Evolutionary conservation across 2,329 filamentous ascomycete species (phyloP), one percentile per base, ranked within the genome.

Genomic region (Penicillium sp.): DNA sequence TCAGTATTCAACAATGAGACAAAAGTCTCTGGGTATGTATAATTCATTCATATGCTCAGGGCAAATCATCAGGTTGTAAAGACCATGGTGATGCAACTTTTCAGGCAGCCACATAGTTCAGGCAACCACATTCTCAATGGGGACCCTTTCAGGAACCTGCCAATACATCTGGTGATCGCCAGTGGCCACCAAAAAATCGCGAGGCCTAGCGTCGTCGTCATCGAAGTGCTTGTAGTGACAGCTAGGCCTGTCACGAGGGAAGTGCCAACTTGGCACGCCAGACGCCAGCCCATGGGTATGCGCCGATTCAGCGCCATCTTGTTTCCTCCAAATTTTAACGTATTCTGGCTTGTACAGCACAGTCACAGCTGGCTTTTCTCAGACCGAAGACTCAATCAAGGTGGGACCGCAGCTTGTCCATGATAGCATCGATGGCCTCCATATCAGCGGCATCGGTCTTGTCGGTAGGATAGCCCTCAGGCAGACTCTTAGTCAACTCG

Each of bases 401-500:
- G 45, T 66, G 65, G 41, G 82, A 77, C 61, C 80, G 82, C 52
- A 95, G 72, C 29, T 75, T 80, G 43, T 81, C 76, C 67, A 95
- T 89, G 41, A 95, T 73, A 27, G 70, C 75, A 69, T 96, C 89
- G 34, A 95, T 83, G 7, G 82, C 84, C 45, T 90, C 87, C 93
- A 97, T 97, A 68, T 96, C 84, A 16, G 73, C 76, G 0, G 92
- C 89, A 64, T 95, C 87, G n/a, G 92, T 73, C 59, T 82, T 83
- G 27, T 77, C 75, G 1, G 69, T 69, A 64, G 82, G 79, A 41
- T 82, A 80, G 40, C 75, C 70, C 61, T 81, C 80, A 16, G 84
- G 81, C 53, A 90, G 75, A 19, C 78, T 75, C 67, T 89, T 85
- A 72, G 92, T 78, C 22, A 85, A 67, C 56, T 77, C 77, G 59